phyloP scores from a whole-genome alignment of 495 filamentous ascomycete species.

The Neurospora hispaniola region DNA sequence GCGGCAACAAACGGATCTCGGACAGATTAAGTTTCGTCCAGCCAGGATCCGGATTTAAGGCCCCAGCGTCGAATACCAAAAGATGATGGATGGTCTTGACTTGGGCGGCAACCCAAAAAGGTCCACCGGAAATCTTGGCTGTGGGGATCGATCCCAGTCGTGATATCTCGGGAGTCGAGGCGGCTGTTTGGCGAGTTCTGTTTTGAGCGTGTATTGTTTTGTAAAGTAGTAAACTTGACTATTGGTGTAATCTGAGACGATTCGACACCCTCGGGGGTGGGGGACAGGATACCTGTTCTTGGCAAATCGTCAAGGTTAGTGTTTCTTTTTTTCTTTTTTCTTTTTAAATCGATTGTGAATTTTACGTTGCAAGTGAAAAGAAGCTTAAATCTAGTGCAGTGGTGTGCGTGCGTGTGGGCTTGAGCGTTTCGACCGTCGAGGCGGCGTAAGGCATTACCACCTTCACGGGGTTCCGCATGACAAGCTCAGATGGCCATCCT shows the following conservation, averaged over 20 bases:
- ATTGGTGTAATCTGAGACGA: constrained; percentile 11
- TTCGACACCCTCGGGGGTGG: constrained; percentile 3
- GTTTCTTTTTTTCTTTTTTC: neutral
- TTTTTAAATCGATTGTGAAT: neutral
- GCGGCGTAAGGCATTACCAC: neutral
- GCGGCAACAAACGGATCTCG: neutral
- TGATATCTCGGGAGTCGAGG: neutral
- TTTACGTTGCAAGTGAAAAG: constrained; percentile 1
- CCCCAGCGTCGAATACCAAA: neutral
- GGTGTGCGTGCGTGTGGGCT: neutral
- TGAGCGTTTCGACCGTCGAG: constrained; percentile 1
- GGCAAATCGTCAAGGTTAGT: constrained; percentile 5
- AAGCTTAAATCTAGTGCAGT: constrained; percentile 10
- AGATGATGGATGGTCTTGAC: neutral
- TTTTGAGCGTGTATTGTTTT: neutral
- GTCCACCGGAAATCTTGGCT: neutral
- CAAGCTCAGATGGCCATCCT: constrained; percentile 3
- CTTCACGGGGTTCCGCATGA: constrained; percentile 1
- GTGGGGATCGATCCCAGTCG: neutral
- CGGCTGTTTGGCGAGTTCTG: neutral
- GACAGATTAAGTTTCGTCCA: neutral
- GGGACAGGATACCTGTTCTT: constrained; percentile 6
- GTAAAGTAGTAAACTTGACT: neutral
- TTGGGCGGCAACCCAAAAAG: neutral
- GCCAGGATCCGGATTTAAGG: neutral